Base-by-base conservation (phyloP, 441 rosid species). In the Breynia disticha region DNA sequence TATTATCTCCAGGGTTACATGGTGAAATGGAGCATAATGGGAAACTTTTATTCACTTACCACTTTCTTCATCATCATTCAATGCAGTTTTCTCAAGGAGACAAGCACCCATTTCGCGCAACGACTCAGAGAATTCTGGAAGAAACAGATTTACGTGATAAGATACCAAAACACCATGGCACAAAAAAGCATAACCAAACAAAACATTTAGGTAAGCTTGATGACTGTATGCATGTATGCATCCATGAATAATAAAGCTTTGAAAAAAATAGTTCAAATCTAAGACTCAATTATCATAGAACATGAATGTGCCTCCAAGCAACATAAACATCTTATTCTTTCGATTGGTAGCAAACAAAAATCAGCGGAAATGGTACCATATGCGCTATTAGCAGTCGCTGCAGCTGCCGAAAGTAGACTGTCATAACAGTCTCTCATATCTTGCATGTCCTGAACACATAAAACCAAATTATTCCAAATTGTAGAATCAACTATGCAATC, bases 381-480 rank as follows among this genome's bases (percentile, higher is more conserved):
- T 24, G 96, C 95, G 56, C 96, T 79, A 69, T 94, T 94, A 20
- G 96, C 97, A 2, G 87, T 82, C 9, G 84, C 95, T 18, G 97
- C 94, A 61, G 99, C 96, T 2, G 97, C 95, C 58, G 97, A 72
- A 66, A 94, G 90, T 63, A 94, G 78, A 73, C 94, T 85, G 73
- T 94, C 99, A 22, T 90, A 94, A 70, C 99, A 87, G 50, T 83
- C 76, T 74, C 79, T 79, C 90, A 94, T 87, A 46, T 78, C 87
- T 67, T 78, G 86, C 96, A 94, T 76, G 50, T 87, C 95, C 97
- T 94, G 53, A 28, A 42, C 10, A 19, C 3, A 59, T 46, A 46
- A 45, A 58, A 51, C 17, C 10, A 11, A 41, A 19, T 48, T 16
- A 28, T 8, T 16, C 16, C 24, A 22, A 11, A 51, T 15, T 15